Evolutionary conservation across 805 yeast species (phyloP).

Genomic region (Sugiyamaella marilandica): DNA sequence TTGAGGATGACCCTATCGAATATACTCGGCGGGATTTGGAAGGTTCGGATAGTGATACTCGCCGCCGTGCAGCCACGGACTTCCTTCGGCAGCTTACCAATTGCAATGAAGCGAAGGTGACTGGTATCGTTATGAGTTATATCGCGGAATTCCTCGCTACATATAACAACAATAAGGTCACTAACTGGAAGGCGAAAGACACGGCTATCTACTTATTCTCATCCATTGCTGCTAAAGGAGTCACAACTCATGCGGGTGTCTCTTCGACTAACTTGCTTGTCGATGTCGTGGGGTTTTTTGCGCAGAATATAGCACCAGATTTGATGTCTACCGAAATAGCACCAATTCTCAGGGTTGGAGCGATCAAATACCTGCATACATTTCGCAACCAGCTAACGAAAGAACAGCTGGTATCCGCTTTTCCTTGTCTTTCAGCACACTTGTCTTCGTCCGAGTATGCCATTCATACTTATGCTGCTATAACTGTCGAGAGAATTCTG

Average conservation of each 20-base stretch:
- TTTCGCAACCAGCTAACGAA: constrained; percentile 92
- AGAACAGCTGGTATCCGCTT: constrained; percentile 69
- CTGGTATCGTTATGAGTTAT: constrained; percentile 68
- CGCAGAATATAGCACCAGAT: constrained; percentile 76
- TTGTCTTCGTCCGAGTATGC: constrained; percentile 65
- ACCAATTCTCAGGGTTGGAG: constrained; percentile 84
- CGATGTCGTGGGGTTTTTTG: constrained; percentile 83
- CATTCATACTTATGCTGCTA: constrained; percentile 88
- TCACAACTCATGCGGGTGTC: constrained; percentile 80
- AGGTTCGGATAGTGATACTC: constrained; percentile 88
- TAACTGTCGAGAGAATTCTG: constrained; percentile 83
- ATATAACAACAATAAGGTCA: constrained; percentile 40
- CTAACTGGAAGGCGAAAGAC: constrained; percentile 81
- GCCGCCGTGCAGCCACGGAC: constrained; percentile 91
- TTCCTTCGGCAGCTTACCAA: constrained; percentile 82
- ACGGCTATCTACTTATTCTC: constrained; percentile 81
- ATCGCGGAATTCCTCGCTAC: constrained; percentile 60
- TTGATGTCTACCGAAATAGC: constrained; percentile 52
- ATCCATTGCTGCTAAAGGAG: constrained; percentile 87
- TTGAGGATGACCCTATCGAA: constrained; percentile 96
- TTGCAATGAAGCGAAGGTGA: constrained; percentile 66
- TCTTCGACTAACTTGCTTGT: constrained; percentile 77
- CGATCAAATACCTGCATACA: constrained; percentile 82
- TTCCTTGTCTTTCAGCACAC: constrained; percentile 73
- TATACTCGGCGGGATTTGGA: constrained; percentile 89